A percentile compares a stretch with the other conserved stretches of the same genome.
Conservation (phyloP, 306 rosid species). For the Fagus sylvatica region DNA sequence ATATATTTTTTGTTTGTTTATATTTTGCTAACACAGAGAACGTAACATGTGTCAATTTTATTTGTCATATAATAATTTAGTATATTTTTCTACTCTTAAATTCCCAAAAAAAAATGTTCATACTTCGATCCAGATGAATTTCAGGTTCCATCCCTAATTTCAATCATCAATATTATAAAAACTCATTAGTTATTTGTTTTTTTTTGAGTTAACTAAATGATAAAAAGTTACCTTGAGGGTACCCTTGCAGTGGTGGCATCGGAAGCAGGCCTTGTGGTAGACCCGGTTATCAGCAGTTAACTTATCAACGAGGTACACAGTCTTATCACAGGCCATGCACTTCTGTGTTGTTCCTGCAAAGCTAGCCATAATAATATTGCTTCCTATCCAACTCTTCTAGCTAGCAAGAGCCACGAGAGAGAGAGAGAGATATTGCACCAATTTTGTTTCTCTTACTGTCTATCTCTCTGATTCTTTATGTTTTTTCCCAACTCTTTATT, state of each 20-base stretch:
- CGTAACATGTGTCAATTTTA: no score
- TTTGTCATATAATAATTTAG: no score
- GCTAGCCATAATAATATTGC: constrained; percentile 42
- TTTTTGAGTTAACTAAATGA: no score
- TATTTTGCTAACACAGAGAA: no score
- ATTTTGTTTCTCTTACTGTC: not conserved
- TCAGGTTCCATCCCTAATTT: no score
- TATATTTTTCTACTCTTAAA: no score
- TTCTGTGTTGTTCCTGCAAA: constrained; percentile 73
- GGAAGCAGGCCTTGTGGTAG: constrained; percentile 81
- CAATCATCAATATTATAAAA: no score
- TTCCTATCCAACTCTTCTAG: constrained; percentile 24
- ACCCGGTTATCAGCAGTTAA: constrained; percentile 56
- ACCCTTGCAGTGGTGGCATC: constrained; percentile 80
- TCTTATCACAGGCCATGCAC: constrained; percentile 70
- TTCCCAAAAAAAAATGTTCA: no score
- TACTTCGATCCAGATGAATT: no score
- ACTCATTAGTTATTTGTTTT: no score
- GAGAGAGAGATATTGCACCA: not conserved
- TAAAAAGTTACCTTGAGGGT: constrained; percentile 72
- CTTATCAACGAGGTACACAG: constrained; percentile 71
- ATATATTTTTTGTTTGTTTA: no score
- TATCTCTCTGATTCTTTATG: not conserved
- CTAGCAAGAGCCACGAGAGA: constrained; percentile 1
- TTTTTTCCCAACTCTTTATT: not conserved